Conservation (phyloP, 192 early-diverging fungal genomes). For the Umbelopsis isabellina region DNA sequence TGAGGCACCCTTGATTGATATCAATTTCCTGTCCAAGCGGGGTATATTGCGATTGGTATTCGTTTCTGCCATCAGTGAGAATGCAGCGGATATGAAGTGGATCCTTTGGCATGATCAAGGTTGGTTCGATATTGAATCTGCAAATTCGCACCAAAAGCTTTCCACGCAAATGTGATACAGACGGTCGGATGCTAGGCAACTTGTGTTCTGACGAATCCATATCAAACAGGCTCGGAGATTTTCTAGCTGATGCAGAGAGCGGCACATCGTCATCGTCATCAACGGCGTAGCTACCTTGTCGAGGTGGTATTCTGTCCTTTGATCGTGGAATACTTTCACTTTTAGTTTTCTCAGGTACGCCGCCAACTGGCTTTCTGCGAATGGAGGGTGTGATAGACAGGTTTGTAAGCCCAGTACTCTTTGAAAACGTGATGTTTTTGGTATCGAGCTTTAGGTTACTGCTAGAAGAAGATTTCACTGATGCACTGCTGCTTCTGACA, state of each 20-base stretch:
- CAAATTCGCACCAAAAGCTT: slow-evolving; percentile 14
- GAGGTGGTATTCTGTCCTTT: background rate
- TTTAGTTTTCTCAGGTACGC: slow-evolving; percentile 15
- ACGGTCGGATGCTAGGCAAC: background rate
- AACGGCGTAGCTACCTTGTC: background rate
- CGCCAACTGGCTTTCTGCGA: slow-evolving; percentile 2
- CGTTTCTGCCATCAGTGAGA: slow-evolving; percentile 15
- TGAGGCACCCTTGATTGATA: slow-evolving; percentile 14
- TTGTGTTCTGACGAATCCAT: background rate
- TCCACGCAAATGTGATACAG: slow-evolving; percentile 2
- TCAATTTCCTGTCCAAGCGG: slow-evolving; percentile 14
- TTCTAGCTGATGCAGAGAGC: background rate
- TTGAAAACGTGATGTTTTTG: background rate
- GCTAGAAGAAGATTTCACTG: background rate
- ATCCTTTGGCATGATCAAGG: slow-evolving; percentile 12
- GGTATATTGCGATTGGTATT: slow-evolving; percentile 21
- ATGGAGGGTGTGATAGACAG: background rate
- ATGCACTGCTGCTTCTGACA: no score
- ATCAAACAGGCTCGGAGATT: background rate
- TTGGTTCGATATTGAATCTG: slow-evolving; percentile 10
- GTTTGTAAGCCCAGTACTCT: background rate
- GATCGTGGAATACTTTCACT: slow-evolving; percentile 1
- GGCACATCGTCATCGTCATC: slow-evolving; percentile 9
- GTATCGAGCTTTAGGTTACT: background rate
- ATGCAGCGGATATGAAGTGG: slow-evolving; percentile 8